Percentiles rank a stretch among this genome's conserved stretches.
These are phyloP conservation scores for Geotrichum fermentans DNA, from an alignment of 1,139 yeast species.

Conservation along the genomic window DNA sequence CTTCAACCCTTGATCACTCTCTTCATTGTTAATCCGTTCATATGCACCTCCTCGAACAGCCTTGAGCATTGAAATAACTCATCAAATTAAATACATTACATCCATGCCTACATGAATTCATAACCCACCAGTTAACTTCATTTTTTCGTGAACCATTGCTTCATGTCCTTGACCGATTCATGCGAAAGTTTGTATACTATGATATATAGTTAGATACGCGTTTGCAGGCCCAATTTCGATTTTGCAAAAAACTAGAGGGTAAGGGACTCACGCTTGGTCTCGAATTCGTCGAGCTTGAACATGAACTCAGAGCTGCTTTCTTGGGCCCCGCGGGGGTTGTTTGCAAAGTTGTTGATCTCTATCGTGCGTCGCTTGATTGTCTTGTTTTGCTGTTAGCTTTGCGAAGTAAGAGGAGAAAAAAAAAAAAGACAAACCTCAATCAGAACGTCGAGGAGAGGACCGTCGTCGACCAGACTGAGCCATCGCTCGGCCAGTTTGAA, in stretches of 20 bases:
- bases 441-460: slow-evolving; percentile 53
- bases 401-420: not conserved
- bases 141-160: slow-evolving; percentile 54
- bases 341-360: slow-evolving; percentile 68
- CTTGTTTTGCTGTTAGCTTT: slow-evolving; percentile 22
- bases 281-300: slow-evolving; percentile 70
- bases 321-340: slow-evolving; percentile 43
- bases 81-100: too few species aligned
- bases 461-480: slow-evolving; percentile 64
- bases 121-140: too few species aligned
- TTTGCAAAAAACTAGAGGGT: not conserved
- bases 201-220: too few species aligned
- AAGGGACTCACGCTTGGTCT: slow-evolving; percentile 42
- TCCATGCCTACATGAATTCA: too few species aligned
- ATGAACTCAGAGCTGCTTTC: slow-evolving; percentile 46
- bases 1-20: too few species aligned
- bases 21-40: too few species aligned
- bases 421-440: slow-evolving; percentile 31
- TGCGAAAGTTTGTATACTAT: slow-evolving; percentile 53
- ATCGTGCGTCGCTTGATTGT: slow-evolving; percentile 62
- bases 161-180: slow-evolving; percentile 57
- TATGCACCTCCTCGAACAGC: too few species aligned
- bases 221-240: slow-evolving; percentile 2
- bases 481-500: slow-evolving; percentile 68
- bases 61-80: too few species aligned